phyloP scores from a whole-genome alignment of 2,329 filamentous ascomycete genomes.

The Graphilbum ipis-grandicollis region DNA sequence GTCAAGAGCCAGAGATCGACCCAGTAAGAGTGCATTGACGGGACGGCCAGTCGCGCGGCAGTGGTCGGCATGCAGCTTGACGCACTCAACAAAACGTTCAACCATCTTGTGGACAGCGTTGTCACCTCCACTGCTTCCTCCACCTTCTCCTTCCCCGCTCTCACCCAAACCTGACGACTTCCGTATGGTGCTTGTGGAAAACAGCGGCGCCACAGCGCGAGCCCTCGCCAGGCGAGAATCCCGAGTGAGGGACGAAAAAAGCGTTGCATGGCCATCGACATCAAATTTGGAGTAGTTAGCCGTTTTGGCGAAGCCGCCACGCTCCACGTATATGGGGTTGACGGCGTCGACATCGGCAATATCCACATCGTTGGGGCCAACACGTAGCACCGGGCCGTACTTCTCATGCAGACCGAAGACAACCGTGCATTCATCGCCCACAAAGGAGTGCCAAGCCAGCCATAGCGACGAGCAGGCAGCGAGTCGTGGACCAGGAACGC shows the following conservation, averaged over 20 bases:
- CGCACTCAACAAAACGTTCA: not conserved
- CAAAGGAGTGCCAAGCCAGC: conserved; percentile 4
- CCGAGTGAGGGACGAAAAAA: conserved; percentile 4
- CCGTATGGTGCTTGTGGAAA: conserved; percentile 2
- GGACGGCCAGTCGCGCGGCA: not conserved
- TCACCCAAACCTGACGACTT: not conserved
- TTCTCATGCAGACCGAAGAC: conserved; percentile 3
- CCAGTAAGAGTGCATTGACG: conserved; percentile 3
- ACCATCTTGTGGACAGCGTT: not conserved
- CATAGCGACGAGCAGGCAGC: conserved; percentile 11
- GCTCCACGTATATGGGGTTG: conserved; percentile 4
- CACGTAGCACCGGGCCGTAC: conserved; percentile 7
- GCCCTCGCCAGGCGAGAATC: not conserved
- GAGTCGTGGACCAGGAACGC: conserved; percentile 15
- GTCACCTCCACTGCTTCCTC: not conserved
- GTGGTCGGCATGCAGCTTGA: not conserved
- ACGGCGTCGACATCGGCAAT: conserved; percentile 4
- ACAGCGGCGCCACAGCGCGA: conserved; percentile 1
- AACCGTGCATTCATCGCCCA: conserved; percentile 5
- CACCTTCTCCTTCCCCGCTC: not conserved
- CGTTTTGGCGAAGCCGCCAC: conserved; percentile 6
- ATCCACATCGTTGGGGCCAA: conserved; percentile 6
- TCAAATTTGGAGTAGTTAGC: conserved; percentile 4
- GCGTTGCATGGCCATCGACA: conserved; percentile 5
- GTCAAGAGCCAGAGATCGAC: conserved; percentile 5